Percentiles rank a stretch among this genome's conserved stretches.
These are phyloP conservation scores for Ajuga reptans DNA, from an alignment of 305 asterid genomes.

Conservation along the genomic window DNA sequence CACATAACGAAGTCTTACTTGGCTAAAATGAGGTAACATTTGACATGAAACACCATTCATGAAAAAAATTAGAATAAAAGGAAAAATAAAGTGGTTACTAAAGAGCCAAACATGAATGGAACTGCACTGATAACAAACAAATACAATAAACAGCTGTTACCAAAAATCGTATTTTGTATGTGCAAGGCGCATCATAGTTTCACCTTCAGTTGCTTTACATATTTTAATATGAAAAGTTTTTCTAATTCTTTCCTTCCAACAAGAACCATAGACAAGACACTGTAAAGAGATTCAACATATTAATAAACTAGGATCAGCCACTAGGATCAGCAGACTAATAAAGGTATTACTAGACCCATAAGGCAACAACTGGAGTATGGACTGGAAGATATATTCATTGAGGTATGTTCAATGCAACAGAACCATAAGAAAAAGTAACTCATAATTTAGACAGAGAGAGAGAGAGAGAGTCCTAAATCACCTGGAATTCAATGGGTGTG, in stretches of 20 bases:
- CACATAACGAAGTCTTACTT: not conserved
- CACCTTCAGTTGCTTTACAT: not conserved
- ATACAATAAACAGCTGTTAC: not conserved
- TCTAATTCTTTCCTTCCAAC: not conserved
- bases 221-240: not conserved
- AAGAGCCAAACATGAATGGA: not conserved
- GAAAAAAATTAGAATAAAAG: not conserved
- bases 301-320: not conserved
- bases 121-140: not conserved
- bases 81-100: not conserved
- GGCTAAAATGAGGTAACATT: not conserved
- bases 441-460: not conserved
- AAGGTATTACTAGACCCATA: not conserved
- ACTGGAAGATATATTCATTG: not conserved
- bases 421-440: not conserved
- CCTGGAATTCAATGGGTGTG: conserved; percentile 60
- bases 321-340: not conserved
- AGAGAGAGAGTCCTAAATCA: conserved; percentile 17
- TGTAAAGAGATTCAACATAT: not conserved
- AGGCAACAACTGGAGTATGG: not conserved
- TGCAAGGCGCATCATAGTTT: not conserved
- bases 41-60: not conserved
- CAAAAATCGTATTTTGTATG: not conserved
- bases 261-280: not conserved
- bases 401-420: not conserved